A percentile compares a stretch with the other conserved stretches of the same genome.
These are phyloP conservation scores for Medicago arabica DNA, from an alignment of 306 rosid genomes.

Conservation along the genomic window DNA sequence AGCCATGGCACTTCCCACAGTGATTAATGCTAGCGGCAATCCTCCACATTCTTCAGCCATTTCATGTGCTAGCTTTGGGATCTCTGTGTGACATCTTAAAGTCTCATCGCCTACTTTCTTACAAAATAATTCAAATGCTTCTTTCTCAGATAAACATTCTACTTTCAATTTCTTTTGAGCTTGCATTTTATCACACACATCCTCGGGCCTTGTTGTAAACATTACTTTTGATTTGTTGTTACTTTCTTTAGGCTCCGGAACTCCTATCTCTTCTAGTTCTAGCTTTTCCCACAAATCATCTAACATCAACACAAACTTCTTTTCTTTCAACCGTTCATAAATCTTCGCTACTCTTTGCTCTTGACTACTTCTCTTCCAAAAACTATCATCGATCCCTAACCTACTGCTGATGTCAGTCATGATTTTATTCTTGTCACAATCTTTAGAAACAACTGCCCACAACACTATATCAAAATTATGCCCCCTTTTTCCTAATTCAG, in stretches of 20 bases:
- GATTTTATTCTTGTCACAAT: background rate
- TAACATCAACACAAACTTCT: constrained; percentile 25
- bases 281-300: constrained; percentile 48
- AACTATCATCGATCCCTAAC: background rate
- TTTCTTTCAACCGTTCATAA: background rate
- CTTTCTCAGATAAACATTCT: constrained; percentile 1
- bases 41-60: constrained; percentile 16
- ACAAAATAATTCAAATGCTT: constrained; percentile 37
- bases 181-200: constrained; percentile 45
- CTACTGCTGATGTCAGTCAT: constrained; percentile 21
- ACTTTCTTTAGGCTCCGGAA: background rate
- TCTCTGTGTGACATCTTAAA: background rate
- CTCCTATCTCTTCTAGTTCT: constrained; percentile 37
- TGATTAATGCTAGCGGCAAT: constrained; percentile 39
- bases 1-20: constrained; percentile 37
- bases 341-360: constrained; percentile 16
- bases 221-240: constrained; percentile 27
- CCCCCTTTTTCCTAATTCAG: constrained; percentile 8
- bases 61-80: constrained; percentile 1
- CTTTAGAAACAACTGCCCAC: constrained; percentile 41
- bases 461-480: constrained; percentile 10
- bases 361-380: background rate
- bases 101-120: constrained; percentile 31
- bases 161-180: constrained; percentile 18
- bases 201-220: constrained; percentile 37